Evolutionary conservation across 176 grass and related monocot genomes (phyloP).

Genomic region (Carex scoparia): DNA sequence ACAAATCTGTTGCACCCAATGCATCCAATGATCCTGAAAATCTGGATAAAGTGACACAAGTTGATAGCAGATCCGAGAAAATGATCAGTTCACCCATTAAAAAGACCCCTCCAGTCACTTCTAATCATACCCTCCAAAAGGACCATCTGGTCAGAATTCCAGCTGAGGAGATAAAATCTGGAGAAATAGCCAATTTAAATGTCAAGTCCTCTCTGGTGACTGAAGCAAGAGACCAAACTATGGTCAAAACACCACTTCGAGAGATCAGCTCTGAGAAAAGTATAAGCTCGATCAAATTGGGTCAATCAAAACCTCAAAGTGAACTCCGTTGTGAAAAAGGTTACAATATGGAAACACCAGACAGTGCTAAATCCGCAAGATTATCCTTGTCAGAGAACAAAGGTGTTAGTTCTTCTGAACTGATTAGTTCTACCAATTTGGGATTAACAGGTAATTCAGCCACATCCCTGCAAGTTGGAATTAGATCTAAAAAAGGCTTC

Average conservation of each 20-base stretch:
- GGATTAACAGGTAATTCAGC: conserved; percentile 3
- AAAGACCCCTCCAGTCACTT: not conserved
- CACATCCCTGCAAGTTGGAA: conserved; percentile 6
- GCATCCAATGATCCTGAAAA: not conserved
- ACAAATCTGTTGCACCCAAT: not conserved
- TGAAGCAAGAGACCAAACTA: not conserved
- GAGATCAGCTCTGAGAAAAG: not conserved
- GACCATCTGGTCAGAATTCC: not conserved
- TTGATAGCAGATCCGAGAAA: not conserved
- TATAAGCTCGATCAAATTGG: not conserved
- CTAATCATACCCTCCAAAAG: not conserved
- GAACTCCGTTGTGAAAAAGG: not conserved
- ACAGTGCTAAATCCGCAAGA: not conserved
- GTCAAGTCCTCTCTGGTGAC: not conserved
- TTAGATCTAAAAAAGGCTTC: not conserved
- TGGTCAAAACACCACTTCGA: conserved; percentile 1
- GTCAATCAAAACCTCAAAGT: conserved; percentile 15
- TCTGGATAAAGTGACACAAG: not conserved
- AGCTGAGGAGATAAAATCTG: conserved; percentile 4
- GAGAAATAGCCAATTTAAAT: not conserved
- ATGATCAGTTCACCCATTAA: conserved; percentile 8
- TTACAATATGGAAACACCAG: not conserved
- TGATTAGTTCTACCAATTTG: conserved; percentile 13
- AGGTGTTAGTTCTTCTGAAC: conserved; percentile 10
- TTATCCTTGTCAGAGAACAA: conserved; percentile 22